Conservation (phyloP, 192 early-diverging fungal genomes). For the Fimicolochytrium jonesii region DNA sequence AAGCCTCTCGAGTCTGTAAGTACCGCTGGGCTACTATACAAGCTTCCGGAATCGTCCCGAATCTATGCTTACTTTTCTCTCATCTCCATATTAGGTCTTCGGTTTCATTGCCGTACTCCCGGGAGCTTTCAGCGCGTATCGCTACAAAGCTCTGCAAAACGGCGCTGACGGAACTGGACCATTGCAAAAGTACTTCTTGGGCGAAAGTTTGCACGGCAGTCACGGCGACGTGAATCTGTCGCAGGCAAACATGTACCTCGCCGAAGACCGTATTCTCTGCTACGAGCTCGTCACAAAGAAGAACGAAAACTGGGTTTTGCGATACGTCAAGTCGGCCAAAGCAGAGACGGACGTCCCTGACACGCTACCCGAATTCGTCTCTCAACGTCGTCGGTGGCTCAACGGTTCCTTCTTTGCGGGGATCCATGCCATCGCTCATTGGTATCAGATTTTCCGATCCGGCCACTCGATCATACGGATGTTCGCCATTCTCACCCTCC, state of each 20-base stretch:
- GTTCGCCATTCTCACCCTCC: constrained; percentile 57
- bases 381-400: constrained; percentile 78
- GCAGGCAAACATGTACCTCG: constrained; percentile 70
- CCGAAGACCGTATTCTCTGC: constrained; percentile 80
- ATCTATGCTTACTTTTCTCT: too few relatives aligned
- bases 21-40: too few relatives aligned
- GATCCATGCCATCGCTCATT: constrained; percentile 67
- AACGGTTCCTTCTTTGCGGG: constrained; percentile 84
- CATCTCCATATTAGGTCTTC: too few relatives aligned
- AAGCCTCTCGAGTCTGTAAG: constrained; percentile 79
- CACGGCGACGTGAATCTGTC: constrained; percentile 44
- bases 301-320: constrained; percentile 63
- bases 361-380: constrained; percentile 70
- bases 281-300: constrained; percentile 81
- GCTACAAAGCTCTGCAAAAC: constrained; percentile 67
- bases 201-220: constrained; percentile 59
- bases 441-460: constrained; percentile 66
- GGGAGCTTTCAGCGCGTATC: constrained; percentile 81
- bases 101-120: constrained; percentile 94
- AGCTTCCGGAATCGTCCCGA: too few relatives aligned
- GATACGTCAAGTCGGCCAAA: constrained; percentile 65
- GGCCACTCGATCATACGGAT: constrained; percentile 62
- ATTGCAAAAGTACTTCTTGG: constrained; percentile 73
- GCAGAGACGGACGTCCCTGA: constrained; percentile 83
- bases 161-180: constrained; percentile 58